These are phyloP conservation scores for Microcera coccophila DNA, from an alignment of 2,329 filamentous ascomycete species.

Conservation along the genomic window DNA sequence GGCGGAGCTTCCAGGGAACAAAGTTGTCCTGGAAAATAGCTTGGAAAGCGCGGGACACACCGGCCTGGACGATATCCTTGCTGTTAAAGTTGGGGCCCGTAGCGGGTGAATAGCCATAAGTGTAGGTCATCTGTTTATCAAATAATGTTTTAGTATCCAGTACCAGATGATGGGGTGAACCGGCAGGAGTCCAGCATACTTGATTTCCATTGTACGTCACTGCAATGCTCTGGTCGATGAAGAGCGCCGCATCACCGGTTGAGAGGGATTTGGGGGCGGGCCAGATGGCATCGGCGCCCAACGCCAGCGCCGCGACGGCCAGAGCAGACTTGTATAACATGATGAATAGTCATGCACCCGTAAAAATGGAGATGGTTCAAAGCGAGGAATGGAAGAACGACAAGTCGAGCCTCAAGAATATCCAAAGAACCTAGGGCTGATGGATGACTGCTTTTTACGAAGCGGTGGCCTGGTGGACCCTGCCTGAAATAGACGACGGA, in stretches of 20 bases:
- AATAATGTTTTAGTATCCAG: conserved; percentile 32
- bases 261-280: conserved; percentile 50
- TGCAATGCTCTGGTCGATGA: conserved; percentile 48
- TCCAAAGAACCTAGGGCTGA: too few species aligned
- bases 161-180: conserved; percentile 20
- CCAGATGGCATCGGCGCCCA: conserved; percentile 52
- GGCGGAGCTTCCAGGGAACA: conserved; percentile 74
- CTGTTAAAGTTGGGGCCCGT: conserved; percentile 41
- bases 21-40: conserved; percentile 66
- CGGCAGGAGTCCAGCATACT: conserved; percentile 47
- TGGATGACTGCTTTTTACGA: too few species aligned
- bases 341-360: conserved; percentile 1
- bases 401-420: not conserved
- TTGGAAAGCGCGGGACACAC: conserved; percentile 55
- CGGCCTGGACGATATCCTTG: conserved; percentile 53
- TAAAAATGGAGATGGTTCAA: not conserved
- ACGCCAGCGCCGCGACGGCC: conserved; percentile 38
- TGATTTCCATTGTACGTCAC: conserved; percentile 57
- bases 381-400: not conserved
- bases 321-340: conserved; percentile 34
- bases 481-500: too few species aligned
- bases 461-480: too few species aligned
- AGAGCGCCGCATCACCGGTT: conserved; percentile 50
- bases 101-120: conserved; percentile 41
- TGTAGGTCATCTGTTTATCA: conserved; percentile 46